These are phyloP conservation scores for Emergomyces africanus DNA, from an alignment of 2,329 filamentous ascomycete genomes.

Conservation along the genomic window DNA sequence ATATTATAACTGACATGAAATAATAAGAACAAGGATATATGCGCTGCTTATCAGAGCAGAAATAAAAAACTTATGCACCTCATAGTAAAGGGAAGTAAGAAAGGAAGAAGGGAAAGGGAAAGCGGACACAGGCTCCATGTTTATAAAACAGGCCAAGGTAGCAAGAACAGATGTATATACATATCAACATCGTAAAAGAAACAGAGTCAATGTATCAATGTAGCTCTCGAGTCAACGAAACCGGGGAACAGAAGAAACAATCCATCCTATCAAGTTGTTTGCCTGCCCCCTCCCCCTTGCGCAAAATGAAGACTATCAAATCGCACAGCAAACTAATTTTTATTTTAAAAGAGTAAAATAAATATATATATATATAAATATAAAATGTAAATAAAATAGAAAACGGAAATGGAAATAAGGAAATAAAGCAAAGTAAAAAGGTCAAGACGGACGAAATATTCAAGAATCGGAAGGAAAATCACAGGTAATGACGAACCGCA, in stretches of 20 bases:
- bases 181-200: neutral
- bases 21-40: neutral
- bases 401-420: neutral
- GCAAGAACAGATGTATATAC: constrained; percentile 4
- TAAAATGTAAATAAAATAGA: too few species aligned
- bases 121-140: constrained; percentile 7
- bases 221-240: neutral
- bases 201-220: neutral
- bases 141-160: constrained; percentile 1
- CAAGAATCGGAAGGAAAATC: neutral
- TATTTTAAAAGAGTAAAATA: neutral
- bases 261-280: neutral
- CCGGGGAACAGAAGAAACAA: neutral
- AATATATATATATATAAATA: too few species aligned
- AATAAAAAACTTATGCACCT: neutral
- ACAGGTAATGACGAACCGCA: neutral
- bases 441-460: neutral
- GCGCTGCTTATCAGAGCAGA: neutral
- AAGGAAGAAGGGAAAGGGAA: neutral
- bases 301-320: neutral
- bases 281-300: neutral
- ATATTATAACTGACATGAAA: neutral
- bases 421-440: neutral
- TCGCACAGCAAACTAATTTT: neutral
- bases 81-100: neutral